A percentile compares a stretch with the other conserved stretches of the same genome.
phyloP scores from a whole-genome alignment of 305 asterid genomes.

The Fraxinus xanthoxyloides region DNA sequence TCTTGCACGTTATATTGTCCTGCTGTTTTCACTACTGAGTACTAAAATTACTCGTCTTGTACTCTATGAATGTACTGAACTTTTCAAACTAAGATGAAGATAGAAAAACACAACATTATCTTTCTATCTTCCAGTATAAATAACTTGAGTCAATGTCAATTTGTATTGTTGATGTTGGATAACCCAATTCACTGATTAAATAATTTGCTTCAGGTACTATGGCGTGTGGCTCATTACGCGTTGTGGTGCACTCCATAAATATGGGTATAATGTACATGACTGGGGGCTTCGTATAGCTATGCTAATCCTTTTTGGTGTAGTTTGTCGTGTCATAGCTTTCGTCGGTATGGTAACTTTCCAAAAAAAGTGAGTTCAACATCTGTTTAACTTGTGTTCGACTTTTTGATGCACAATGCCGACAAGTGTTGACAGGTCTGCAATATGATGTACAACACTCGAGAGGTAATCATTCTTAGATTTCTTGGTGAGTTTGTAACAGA shows the following conservation, averaged over 20 bases:
- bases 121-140: not conserved
- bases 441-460: not conserved
- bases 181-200: not conserved
- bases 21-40: not conserved
- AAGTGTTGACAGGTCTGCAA: not conserved
- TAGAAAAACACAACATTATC: not conserved
- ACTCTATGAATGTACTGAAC: not conserved
- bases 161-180: not conserved
- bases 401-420: not conserved
- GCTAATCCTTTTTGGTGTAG: slow-evolving; percentile 58
- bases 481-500: not conserved
- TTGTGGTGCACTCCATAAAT: slow-evolving; percentile 62
- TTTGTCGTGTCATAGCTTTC: slow-evolving; percentile 64
- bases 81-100: not conserved
- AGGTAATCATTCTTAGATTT: not conserved
- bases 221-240: slow-evolving; percentile 96
- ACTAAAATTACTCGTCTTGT: not conserved
- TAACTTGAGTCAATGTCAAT: not conserved
- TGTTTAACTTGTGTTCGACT: not conserved
- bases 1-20: not conserved
- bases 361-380: slow-evolving; percentile 47
- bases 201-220: slow-evolving; percentile 54
- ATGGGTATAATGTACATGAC: slow-evolving; percentile 60
- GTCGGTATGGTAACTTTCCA: slow-evolving; percentile 72
- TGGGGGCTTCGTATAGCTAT: slow-evolving; percentile 59